Conservation (phyloP, 805 yeast genomes). For the Hanseniaspora thailandica region DNA sequence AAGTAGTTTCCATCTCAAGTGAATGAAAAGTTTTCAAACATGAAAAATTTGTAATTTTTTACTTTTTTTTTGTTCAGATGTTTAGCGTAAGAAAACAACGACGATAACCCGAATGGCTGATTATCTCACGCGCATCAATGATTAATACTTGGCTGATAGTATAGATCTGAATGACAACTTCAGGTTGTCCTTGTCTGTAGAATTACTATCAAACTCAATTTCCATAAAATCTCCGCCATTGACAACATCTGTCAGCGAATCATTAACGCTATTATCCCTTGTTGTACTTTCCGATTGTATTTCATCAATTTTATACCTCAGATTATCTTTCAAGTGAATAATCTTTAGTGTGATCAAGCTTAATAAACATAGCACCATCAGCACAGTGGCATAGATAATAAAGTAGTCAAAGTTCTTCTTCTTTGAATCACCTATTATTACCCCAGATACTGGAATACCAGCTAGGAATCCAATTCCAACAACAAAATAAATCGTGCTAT, state of each 20-base stretch:
- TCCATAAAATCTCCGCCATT: background rate
- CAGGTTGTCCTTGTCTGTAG: background rate
- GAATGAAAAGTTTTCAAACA: too few species aligned
- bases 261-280: background rate
- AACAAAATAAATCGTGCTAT: conserved; percentile 47
- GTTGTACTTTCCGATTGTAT: background rate
- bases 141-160: background rate
- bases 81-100: background rate
- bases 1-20: too few species aligned
- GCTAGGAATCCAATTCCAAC: conserved; percentile 45
- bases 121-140: background rate
- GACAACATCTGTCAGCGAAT: background rate
- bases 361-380: conserved; percentile 24
- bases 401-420: conserved; percentile 29
- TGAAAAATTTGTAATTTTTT: too few species aligned
- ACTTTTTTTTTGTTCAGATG: background rate
- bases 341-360: background rate
- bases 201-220: background rate
- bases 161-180: background rate
- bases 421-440: conserved; percentile 34
- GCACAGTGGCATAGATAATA: conserved; percentile 29
- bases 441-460: conserved; percentile 41
- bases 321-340: background rate
- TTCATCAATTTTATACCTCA: background rate
- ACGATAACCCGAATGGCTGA: background rate